Evolutionary conservation across 148 eudicot genomes (phyloP).

Genomic region (Rhododendron kiyosumense): DNA sequence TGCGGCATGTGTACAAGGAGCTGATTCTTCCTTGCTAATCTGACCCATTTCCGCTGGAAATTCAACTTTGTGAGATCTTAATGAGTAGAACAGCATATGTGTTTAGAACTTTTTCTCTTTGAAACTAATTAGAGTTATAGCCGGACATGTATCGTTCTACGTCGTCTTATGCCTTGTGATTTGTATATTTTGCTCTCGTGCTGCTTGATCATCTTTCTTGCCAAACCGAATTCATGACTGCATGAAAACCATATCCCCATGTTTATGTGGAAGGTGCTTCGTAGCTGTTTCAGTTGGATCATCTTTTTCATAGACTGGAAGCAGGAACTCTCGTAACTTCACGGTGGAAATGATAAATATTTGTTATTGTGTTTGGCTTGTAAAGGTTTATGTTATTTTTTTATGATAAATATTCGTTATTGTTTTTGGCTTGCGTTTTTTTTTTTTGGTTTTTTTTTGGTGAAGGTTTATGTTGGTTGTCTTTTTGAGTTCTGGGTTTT

Average conservation of each 20-base stretch:
- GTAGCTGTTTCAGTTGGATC: neutral
- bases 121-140: neutral
- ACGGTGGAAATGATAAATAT: neutral
- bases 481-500: neutral
- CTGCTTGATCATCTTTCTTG: too few relatives aligned
- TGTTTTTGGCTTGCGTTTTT: too few relatives aligned
- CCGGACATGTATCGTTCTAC: neutral
- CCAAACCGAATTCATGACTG: neutral
- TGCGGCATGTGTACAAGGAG: neutral
- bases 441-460: too few relatives aligned
- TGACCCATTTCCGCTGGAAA: neutral
- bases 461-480: too few relatives aligned
- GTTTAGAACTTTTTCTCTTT: neutral
- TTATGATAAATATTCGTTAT: too few relatives aligned
- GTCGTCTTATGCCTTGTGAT: neutral
- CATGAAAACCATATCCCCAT: neutral
- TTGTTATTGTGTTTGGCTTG: too few relatives aligned
- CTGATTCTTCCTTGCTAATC: neutral
- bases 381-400: too few relatives aligned
- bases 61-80: neutral
- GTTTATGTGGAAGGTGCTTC: neutral
- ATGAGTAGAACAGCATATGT: neutral
- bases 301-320: neutral
- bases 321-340: neutral
- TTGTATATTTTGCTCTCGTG: neutral